These are phyloP conservation scores for Alnus rubra DNA, from an alignment of 306 rosid species.

Conservation along the genomic window DNA sequence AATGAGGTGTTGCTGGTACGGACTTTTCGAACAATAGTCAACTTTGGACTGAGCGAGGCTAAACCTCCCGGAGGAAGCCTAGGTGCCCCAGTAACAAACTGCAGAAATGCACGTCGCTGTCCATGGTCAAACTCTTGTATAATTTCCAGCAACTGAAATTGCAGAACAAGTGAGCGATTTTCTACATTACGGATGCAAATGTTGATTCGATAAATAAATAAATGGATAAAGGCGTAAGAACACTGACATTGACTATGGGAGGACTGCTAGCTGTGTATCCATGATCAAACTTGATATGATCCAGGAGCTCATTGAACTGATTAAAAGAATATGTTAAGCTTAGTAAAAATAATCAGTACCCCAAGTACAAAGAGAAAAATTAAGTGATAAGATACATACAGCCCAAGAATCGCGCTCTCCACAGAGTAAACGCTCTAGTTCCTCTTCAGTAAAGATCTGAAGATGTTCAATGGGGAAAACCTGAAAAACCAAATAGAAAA, in stretches of 20 bases:
- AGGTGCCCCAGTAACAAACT: conserved; percentile 96
- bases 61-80: conserved; percentile 97
- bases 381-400: conserved; percentile 49
- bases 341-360: conserved; percentile 13
- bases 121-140: conserved; percentile 65
- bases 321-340: conserved; percentile 9
- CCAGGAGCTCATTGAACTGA: conserved; percentile 80
- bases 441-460: conserved; percentile 72
- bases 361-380: conserved; percentile 5
- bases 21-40: conserved; percentile 93
- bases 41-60: conserved; percentile 93
- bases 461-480: conserved; percentile 82
- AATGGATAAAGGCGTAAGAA: conserved; percentile 11
- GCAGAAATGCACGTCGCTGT: conserved; percentile 84
- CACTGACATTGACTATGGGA: conserved; percentile 71
- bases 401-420: conserved; percentile 91
- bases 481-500: conserved; percentile 40
- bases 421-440: conserved; percentile 81
- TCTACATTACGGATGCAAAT: conserved; percentile 15
- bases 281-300: conserved; percentile 90
- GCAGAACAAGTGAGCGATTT: conserved; percentile 12
- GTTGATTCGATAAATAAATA: neutral
- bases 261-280: conserved; percentile 98
- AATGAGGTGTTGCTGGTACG: neutral
- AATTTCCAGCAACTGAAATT: conserved; percentile 79